Evolutionary conservation across 352 stramenopile genomes (phyloP), one percentile per base, ranked within the genome.

Genomic region (Phytophthora pseudosyringae): DNA sequence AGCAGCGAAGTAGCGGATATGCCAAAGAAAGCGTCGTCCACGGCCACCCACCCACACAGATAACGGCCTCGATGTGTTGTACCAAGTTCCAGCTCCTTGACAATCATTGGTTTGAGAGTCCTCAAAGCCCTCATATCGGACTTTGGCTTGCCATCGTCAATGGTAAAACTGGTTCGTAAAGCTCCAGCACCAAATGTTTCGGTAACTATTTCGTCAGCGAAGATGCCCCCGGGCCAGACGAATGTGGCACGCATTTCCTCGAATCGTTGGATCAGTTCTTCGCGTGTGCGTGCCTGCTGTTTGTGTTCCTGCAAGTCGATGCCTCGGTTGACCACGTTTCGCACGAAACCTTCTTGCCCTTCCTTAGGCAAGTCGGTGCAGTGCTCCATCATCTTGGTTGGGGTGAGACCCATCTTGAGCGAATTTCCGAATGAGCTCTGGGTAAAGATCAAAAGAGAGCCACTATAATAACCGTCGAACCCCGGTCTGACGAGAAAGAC

Each of bases 21-120:
- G 0, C 64, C 54, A 21, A 73, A 75, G 38, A 75, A 78, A 0
- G 66, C 66, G 11, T 75, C 61, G 31, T 72, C 60, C 9, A 75
- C 44, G 12, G 70, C 65, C 26, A 78, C 61, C 52, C 62, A 73
- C 0, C 70, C 31, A 0, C 31, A 35, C 6, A 35, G 31, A 35
- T 35, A 35, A 11, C 31, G 31, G 31, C 31, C 31, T 35, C 31
- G 31, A 11, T 35, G 10, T 35, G 31, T 35, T 11, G 31, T 35
- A 11, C 31, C 31, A 46, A 15, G 16, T 13, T 45, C 39, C 8
- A 45, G 16, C 9, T 45, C 39, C 16, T 45, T 16, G 11, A 45
- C 16, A 13, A 28, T 16, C n/a, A 45, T 45, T 4, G 39, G 5
- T 16, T 45, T 45, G 16, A 45, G n/a, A 43, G 11, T 21, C 15